A percentile compares a stretch with the other conserved stretches of the same genome.
These are phyloP conservation scores for Podila clonocystis DNA, from an alignment of 192 early-diverging fungal species.

Conservation along the genomic window DNA sequence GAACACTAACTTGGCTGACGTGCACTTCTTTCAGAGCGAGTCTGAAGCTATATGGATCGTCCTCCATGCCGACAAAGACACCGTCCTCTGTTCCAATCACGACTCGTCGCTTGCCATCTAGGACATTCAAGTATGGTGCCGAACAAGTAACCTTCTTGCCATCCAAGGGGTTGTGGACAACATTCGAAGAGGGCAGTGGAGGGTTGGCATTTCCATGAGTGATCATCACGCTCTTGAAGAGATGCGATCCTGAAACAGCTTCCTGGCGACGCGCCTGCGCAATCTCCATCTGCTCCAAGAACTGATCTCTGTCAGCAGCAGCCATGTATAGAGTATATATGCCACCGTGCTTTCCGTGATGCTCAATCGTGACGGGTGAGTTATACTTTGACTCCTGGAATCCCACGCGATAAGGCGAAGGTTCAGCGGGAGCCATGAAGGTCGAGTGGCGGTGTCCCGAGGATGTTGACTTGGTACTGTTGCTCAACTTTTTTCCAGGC, in stretches of 20 bases:
- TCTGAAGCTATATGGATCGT: slow-evolving; percentile 41
- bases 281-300: slow-evolving; percentile 40
- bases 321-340: slow-evolving; percentile 34
- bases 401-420: slow-evolving; percentile 16
- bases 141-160: slow-evolving; percentile 31
- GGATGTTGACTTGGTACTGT: slow-evolving; percentile 33
- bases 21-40: slow-evolving; percentile 59
- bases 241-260: slow-evolving; percentile 34
- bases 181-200: slow-evolving; percentile 26
- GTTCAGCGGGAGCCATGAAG: slow-evolving; percentile 6
- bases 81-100: slow-evolving; percentile 90
- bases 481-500: slow-evolving; percentile 31
- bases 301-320: slow-evolving; percentile 24
- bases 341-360: slow-evolving; percentile 36
- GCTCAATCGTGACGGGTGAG: slow-evolving; percentile 39
- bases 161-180: slow-evolving; percentile 45
- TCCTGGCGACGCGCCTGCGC: slow-evolving; percentile 48
- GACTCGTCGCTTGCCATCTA: slow-evolving; percentile 71
- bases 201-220: slow-evolving; percentile 39
- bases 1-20: slow-evolving; percentile 86
- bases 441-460: slow-evolving; percentile 44
- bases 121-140: slow-evolving; percentile 47
- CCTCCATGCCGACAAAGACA: slow-evolving; percentile 78
- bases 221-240: slow-evolving; percentile 38
- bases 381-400: slow-evolving; percentile 47